A percentile compares a stretch with the other conserved stretches of the same genome.
These are phyloP conservation scores for Crucihimalaya himalaica DNA, from an alignment of 345 rosid species.

Conservation along the genomic window DNA sequence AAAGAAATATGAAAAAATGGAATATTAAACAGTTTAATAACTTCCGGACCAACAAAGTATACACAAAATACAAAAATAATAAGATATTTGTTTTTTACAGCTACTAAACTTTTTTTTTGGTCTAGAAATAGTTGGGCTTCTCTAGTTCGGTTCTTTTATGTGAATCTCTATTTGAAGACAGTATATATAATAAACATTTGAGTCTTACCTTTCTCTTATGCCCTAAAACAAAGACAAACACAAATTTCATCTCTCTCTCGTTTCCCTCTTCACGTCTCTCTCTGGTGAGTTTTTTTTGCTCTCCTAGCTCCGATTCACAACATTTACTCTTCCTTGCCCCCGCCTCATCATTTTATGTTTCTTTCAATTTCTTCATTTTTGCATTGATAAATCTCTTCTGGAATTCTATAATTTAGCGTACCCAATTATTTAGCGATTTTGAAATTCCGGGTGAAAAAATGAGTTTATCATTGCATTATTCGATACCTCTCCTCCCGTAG, in stretches of 20 bases:
- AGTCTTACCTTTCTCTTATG: background rate
- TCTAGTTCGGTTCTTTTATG: too few relatives aligned
- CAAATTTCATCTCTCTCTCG: slow-evolving; percentile 9
- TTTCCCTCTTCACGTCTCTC: slow-evolving; percentile 30
- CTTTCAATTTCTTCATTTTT: background rate
- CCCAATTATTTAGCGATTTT: background rate
- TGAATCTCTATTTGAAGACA: too few relatives aligned
- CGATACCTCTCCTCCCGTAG: background rate
- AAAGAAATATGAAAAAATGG: too few relatives aligned
- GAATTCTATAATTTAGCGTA: background rate
- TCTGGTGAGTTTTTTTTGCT: slow-evolving; percentile 18
- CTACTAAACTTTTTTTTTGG: too few relatives aligned
- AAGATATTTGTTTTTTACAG: too few relatives aligned
- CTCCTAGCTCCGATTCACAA: background rate
- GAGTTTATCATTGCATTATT: slow-evolving; percentile 9
- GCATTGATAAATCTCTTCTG: background rate
- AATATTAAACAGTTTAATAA: too few relatives aligned
- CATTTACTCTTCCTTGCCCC: background rate
- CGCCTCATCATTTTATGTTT: background rate
- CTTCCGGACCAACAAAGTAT: too few relatives aligned
- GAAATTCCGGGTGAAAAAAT: background rate
- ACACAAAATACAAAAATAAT: too few relatives aligned
- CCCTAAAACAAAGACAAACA: slow-evolving; percentile 4
- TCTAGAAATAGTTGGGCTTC: too few relatives aligned
- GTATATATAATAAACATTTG: too few relatives aligned